Evolutionary conservation across 139 green algal genomes (phyloP).

Genomic region (Chlamydomonas schloesseri): DNA sequence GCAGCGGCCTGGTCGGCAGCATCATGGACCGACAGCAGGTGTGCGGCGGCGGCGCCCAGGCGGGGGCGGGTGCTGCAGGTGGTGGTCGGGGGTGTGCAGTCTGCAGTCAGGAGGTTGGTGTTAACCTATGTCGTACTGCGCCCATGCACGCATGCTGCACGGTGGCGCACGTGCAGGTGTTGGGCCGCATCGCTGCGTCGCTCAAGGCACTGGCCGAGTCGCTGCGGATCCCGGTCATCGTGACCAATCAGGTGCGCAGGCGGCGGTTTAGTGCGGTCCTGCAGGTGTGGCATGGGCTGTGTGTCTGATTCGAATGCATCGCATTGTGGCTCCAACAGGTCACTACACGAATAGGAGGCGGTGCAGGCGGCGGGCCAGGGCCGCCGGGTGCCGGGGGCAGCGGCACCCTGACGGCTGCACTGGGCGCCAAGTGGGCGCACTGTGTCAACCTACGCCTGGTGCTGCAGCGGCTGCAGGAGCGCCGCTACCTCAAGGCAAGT

Average conservation of each 20-base stretch:
- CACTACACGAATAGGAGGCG: slow-evolving; percentile 5
- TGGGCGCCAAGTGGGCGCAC: slow-evolving; percentile 94
- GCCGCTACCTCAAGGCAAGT: slow-evolving; percentile 47
- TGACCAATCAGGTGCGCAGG: slow-evolving; percentile 56
- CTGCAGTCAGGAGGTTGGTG: too few relatives aligned
- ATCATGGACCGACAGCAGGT: slow-evolving; percentile 64
- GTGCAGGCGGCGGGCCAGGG: neutral
- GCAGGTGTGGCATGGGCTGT: too few relatives aligned
- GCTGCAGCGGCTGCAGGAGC: slow-evolving; percentile 66
- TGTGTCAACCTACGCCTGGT: slow-evolving; percentile 92
- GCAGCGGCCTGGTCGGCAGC: neutral
- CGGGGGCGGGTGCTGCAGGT: neutral
- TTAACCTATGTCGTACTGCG: too few relatives aligned
- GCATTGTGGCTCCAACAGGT: too few relatives aligned
- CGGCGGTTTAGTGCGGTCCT: too few relatives aligned
- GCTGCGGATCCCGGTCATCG: slow-evolving; percentile 58
- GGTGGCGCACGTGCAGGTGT: too few relatives aligned
- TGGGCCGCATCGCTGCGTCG: slow-evolving; percentile 73
- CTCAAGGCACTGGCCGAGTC: slow-evolving; percentile 86
- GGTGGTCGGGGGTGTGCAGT: too few relatives aligned
- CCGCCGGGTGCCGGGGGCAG: neutral
- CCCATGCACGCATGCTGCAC: too few relatives aligned
- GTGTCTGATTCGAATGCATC: too few relatives aligned
- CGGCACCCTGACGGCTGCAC: slow-evolving; percentile 77
- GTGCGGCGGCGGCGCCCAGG: too few relatives aligned